Evolutionary conservation across 2,329 filamentous ascomycete genomes (phyloP).

Genomic region (Coleophoma crateriformis): DNA sequence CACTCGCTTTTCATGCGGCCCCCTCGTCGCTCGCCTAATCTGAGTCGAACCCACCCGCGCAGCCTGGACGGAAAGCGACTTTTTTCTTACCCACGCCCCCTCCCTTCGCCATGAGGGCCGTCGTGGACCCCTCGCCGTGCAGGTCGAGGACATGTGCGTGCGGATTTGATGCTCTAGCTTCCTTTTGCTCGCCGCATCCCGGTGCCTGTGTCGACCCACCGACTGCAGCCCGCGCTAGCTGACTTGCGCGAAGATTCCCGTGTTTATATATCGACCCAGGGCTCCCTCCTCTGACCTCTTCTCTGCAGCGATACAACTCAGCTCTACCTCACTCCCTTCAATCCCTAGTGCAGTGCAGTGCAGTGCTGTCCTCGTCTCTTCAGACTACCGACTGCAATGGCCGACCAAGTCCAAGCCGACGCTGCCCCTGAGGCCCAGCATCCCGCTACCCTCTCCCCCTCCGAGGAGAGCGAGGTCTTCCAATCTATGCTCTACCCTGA

Average conservation of each 20-base stretch:
- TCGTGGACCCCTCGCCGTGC: too few species aligned
- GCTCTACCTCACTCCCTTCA: neutral
- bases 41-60: neutral
- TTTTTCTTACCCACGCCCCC: neutral
- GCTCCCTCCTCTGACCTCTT: neutral
- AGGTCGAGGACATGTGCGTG: too few species aligned
- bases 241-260: too few species aligned
- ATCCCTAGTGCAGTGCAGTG: neutral
- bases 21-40: neutral
- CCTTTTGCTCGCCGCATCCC: neutral
- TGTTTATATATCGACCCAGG: too few species aligned
- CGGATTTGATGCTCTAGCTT: too few species aligned
- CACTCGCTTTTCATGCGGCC: neutral
- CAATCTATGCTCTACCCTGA: slow-evolving; percentile 78
- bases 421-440: neutral
- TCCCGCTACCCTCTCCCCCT: slow-evolving; percentile 8
- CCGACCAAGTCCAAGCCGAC: too few species aligned
- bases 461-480: slow-evolving; percentile 57
- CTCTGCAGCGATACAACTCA: neutral
- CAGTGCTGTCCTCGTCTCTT: too few species aligned
- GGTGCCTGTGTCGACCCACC: too few species aligned
- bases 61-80: neutral
- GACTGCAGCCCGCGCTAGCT: too few species aligned
- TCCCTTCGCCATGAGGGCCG: neutral
- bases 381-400: too few species aligned